Evolutionary conservation across 2,329 filamentous ascomycete species (phyloP).

Genomic region (Penicillium aurantiogriseum): DNA sequence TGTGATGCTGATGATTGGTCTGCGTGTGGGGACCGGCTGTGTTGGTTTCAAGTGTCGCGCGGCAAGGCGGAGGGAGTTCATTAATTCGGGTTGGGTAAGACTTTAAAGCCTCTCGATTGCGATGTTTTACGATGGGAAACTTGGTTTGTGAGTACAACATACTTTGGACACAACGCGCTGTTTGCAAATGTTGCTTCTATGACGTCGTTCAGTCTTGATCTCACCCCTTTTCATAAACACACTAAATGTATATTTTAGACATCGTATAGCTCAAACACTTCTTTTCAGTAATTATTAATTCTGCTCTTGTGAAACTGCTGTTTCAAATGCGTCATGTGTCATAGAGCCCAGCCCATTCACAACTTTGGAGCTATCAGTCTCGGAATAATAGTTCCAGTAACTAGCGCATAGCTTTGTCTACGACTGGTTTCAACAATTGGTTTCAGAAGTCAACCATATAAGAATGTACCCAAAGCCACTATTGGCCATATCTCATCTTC

Average conservation of each 20-base stretch:
- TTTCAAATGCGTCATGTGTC: neutral
- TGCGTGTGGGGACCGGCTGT: neutral
- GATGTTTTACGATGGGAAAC: neutral
- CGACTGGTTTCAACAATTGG: neutral
- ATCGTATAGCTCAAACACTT: neutral
- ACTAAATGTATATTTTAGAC: neutral
- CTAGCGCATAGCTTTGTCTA: neutral
- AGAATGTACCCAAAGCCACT: neutral
- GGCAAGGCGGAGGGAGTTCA: constrained; percentile 4
- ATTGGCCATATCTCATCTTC: neutral
- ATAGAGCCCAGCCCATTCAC: neutral
- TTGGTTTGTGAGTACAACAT: neutral
- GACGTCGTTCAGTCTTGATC: constrained; percentile 1
- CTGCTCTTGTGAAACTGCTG: neutral
- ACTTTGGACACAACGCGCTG: neutral
- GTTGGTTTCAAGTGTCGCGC: constrained; percentile 1
- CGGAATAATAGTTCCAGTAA: neutral
- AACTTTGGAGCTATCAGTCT: neutral
- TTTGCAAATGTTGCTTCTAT: neutral
- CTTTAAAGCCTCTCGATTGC: neutral
- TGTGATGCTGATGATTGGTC: neutral
- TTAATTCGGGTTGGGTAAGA: neutral
- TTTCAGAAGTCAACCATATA: too few relatives aligned
- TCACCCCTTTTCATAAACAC: neutral
- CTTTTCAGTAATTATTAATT: neutral